phyloP scores from a whole-genome alignment of 1,139 yeast species.

The Scheffersomyces parashehatae region DNA sequence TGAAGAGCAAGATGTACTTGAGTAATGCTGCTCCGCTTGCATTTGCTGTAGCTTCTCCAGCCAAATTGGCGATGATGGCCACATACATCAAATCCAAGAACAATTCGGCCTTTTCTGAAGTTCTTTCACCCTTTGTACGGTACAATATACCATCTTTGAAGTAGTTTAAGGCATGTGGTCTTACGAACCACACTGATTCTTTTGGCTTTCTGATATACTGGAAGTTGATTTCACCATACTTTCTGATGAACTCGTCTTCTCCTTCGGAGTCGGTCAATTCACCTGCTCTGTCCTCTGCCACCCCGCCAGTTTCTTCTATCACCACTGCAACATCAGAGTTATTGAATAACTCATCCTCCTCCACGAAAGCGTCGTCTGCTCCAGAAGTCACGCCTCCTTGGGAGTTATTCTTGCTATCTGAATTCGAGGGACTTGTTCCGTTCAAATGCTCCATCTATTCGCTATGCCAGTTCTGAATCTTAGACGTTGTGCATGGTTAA shows the following conservation, averaged over 20 bases:
- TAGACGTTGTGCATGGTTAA: too few species aligned
- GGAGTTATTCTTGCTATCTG: background rate
- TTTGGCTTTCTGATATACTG: slow-evolving; percentile 49
- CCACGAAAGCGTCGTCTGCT: too few species aligned
- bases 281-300: background rate
- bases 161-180: slow-evolving; percentile 63
- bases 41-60: slow-evolving; percentile 52
- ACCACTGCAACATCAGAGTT: background rate
- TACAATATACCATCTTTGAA: slow-evolving; percentile 58
- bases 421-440: background rate
- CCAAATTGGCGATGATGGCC: slow-evolving; percentile 63
- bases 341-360: background rate
- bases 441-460: too few species aligned
- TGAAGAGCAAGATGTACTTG: slow-evolving; percentile 51
- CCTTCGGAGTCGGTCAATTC: slow-evolving; percentile 36
- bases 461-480: too few species aligned
- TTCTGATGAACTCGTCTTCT: slow-evolving; percentile 48
- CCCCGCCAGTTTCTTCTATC: background rate
- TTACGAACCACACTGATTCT: slow-evolving; percentile 46
- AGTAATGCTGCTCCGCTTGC: slow-evolving; percentile 51
- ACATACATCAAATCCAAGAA: slow-evolving; percentile 65
- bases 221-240: slow-evolving; percentile 52
- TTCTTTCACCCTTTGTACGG: slow-evolving; percentile 57
- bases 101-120: slow-evolving; percentile 54
- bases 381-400: background rate